Evolutionary conservation across 2,329 filamentous ascomycete species (phyloP), one percentile per base, ranked within the genome.

Genomic region (Colletotrichum sp.): DNA sequence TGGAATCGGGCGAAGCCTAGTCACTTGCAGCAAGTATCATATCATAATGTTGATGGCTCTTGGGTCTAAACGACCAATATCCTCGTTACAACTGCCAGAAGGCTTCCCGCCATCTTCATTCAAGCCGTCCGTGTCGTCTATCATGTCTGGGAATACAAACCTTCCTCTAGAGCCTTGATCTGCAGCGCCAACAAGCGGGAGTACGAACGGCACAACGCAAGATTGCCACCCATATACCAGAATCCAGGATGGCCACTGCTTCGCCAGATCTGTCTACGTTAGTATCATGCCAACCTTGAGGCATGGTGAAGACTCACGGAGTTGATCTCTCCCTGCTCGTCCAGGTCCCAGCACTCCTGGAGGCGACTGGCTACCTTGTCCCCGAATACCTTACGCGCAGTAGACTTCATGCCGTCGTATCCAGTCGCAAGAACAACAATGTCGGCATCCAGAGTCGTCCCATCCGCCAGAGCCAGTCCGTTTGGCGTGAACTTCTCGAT

Each of bases 331-430:
- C 89, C 89, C 76, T 90, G 88, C 1, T 85, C 81, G 8, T 93
- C 90, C 73, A 92, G 86, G 0, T 91, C 92, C 91, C 92, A 94
- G 18, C 93, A 88, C 77, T 92, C 90, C 3, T 85, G 84, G 6
- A 92, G 87, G 30, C 86, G 85, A 67, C 91, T 89, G 0, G 91
- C 92, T 12, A 94, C 85, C 21, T 88, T 86, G 34, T 92, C 88
- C 0, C 93, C 93, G 69, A 95, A 87, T 24, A 93, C 89, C 36
- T 86, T 85, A n/a, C 90, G 84, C 3, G 92, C 90, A 24, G 90
- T 90, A 0, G 90, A 92, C 13, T 87, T 86, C 92, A 95, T 95
- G 79, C 93, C 94, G 76, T 92, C 89, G 78, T 93, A 94, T 0
- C 91, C 91, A 0, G 91, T 93, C 0, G 91, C 91, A 56, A 93